These are phyloP conservation scores for Plasmodium chabaudi DNA, from an alignment of 169 alveolate species.

Conservation along the genomic window DNA sequence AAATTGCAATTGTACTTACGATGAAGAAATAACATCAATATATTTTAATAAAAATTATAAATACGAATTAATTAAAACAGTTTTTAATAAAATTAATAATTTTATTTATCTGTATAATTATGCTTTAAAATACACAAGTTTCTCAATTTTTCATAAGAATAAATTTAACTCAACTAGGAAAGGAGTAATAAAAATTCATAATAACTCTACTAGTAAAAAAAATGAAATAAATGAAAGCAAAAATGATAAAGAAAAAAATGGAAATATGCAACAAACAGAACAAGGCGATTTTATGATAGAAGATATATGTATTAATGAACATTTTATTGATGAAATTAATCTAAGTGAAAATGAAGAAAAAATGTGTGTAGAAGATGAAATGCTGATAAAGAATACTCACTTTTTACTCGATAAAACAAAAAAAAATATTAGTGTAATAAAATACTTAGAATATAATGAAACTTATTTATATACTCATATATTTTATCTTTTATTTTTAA, in stretches of 20 bases:
- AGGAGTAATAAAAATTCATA: slow-evolving; percentile 30
- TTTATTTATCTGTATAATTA: slow-evolving; percentile 72
- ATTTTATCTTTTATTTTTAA: slow-evolving; percentile 48
- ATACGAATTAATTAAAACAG: slow-evolving; percentile 26
- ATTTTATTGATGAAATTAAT: slow-evolving; percentile 69
- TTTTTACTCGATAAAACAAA: slow-evolving; percentile 59
- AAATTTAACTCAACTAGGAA: slow-evolving; percentile 56
- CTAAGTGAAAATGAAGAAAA: slow-evolving; percentile 64
- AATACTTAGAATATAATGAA: slow-evolving; percentile 70
- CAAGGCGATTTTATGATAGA: slow-evolving; percentile 20
- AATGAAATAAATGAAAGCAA: neutral
- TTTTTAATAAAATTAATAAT: slow-evolving; percentile 70
- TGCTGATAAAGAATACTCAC: slow-evolving; percentile 53
- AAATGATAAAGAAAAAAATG: neutral
- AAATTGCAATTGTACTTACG: slow-evolving; percentile 42
- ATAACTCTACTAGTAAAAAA: neutral
- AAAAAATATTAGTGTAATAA: slow-evolving; percentile 74
- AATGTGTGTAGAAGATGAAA: slow-evolving; percentile 45
- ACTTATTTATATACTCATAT: slow-evolving; percentile 44
- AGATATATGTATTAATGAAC: slow-evolving; percentile 37
- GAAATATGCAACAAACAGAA: neutral
- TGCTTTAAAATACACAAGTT: slow-evolving; percentile 63
- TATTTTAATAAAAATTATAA: slow-evolving; percentile 57
- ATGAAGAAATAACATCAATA: slow-evolving; percentile 58
- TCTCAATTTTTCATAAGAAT: slow-evolving; percentile 71